Base-by-base conservation (phyloP, 1,284 basidiomycete species). In the Inonotus obliquus region DNA sequence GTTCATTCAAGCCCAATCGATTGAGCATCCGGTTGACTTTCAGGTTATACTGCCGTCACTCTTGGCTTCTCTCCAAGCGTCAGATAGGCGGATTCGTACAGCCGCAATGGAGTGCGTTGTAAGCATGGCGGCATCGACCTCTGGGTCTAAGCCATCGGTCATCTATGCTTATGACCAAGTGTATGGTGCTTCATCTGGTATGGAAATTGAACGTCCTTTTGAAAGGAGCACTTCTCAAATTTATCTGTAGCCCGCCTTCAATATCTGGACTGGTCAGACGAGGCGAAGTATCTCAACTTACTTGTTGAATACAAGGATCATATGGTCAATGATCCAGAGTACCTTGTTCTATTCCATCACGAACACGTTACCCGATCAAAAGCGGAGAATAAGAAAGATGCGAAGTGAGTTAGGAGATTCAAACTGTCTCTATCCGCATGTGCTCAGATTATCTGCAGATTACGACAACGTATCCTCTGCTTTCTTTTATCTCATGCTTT, bases 141-240 rank as follows among this genome's bases (percentile, higher is more conserved):
- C 71, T 4, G 76, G 79, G 55, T 74, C 79, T 63, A 78, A 77
- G 45, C 76, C 83, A 29, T 75, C 75, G 19, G 77, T 80, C 2
- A 83, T 97, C 1, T 97, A 95, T 73, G 92, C 84, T 7, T 85
- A 91, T 67, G 94, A 97, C 68, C 78, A 77, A 1, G 82, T 97
- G 55, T 98, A 98, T 71, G 95, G 94, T 1, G 62, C 75, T 4
- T 76, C 73, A 35, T 86, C 87, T 5, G 75, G 89, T 91, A 54
- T 65, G 87, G 76, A 0, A 37, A 5, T 53, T 6, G 44, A 52
- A 25, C 38, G 59, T 39, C 7, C 54, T 41, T 61, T 49, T 49
- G 61, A 49, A 51, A 70, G 55, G 9, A 44, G 27, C 45, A 55
- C 51, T 27, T 44, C 35, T 54, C 38, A 54, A 23, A 7, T 25